phyloP scores from a whole-genome alignment of 345 rosid genomes.

The Linum lewisii region DNA sequence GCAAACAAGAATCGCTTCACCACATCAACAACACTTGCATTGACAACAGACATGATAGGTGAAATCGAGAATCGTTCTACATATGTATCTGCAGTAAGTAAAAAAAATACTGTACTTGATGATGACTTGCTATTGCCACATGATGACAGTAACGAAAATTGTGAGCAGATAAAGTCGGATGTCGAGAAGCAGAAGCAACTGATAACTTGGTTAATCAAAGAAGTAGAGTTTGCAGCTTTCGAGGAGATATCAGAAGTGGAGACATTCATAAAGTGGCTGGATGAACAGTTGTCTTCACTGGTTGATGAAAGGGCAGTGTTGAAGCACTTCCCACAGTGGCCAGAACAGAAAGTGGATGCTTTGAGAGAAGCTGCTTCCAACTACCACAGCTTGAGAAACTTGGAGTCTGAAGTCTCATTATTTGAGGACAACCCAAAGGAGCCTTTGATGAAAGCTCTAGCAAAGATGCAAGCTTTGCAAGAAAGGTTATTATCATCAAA shows the following conservation, averaged over 20 bases:
- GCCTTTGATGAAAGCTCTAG: constrained; percentile 30
- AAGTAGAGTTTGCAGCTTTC: constrained; percentile 61
- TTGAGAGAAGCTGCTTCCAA: constrained; percentile 81
- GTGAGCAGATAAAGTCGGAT: constrained; percentile 72
- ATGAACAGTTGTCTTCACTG: constrained; percentile 58
- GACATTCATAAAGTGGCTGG: constrained; percentile 74
- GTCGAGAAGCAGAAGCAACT: constrained; percentile 64
- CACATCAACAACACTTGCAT: constrained; percentile 27
- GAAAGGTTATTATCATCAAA: constrained; percentile 87
- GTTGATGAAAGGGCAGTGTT: constrained; percentile 95
- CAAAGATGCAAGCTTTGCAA: constrained; percentile 67
- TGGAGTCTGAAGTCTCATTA: constrained; percentile 51
- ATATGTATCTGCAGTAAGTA: constrained; percentile 83
- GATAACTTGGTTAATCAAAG: constrained; percentile 49
- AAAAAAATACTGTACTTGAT: background rate
- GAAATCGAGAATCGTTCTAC: constrained; percentile 91
- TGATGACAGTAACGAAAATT: background rate
- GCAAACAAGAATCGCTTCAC: constrained; percentile 34
- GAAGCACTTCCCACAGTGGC: constrained; percentile 91
- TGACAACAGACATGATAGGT: constrained; percentile 72
- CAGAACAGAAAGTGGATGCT: constrained; percentile 79
- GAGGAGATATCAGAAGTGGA: constrained; percentile 63
- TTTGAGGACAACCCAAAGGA: constrained; percentile 56
- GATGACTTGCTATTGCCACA: background rate
- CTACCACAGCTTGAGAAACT: constrained; percentile 50